A percentile compares a stretch with the other conserved stretches of the same genome.
Conservation (phyloP, 805 yeast genomes). For the Komagataella pseudopastoris region DNA sequence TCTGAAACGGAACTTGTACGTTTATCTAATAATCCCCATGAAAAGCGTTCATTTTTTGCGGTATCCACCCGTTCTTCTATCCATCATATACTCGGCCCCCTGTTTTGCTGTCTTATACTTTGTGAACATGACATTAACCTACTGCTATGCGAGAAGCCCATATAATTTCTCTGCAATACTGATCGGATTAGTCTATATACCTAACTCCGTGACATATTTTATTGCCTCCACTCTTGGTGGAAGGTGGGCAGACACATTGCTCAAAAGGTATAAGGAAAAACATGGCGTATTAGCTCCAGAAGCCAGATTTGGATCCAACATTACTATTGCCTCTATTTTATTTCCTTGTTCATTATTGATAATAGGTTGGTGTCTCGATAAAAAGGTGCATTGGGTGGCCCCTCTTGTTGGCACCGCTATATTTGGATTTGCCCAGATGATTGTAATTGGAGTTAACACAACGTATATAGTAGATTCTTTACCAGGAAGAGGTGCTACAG, state of each 20-base stretch:
- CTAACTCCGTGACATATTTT: conserved; percentile 69
- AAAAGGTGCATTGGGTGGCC: conserved; percentile 56
- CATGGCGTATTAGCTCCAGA: conserved; percentile 65
- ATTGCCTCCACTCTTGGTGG: conserved; percentile 76
- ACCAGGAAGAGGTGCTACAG: conserved; percentile 84
- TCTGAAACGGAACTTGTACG: conserved; percentile 15
- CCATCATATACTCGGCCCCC: conserved; percentile 55
- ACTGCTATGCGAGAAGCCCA: conserved; percentile 47
- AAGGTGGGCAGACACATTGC: conserved; percentile 55
- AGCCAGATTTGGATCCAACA: conserved; percentile 65
- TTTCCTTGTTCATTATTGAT: conserved; percentile 56
- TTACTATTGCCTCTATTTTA: conserved; percentile 46
- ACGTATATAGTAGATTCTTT: conserved; percentile 75
- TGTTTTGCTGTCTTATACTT: conserved; percentile 60
- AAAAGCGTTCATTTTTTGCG: conserved; percentile 45
- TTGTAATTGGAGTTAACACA: conserved; percentile 67
- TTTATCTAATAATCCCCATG: conserved; percentile 42
- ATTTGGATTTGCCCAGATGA: conserved; percentile 76
- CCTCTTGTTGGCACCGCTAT: conserved; percentile 75
- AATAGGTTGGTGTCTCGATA: conserved; percentile 73
- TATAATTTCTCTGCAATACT: conserved; percentile 54
- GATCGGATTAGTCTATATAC: conserved; percentile 68
- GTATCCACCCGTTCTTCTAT: conserved; percentile 64
- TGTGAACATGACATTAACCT: conserved; percentile 61
- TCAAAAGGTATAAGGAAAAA: conserved; percentile 34